Evolutionary conservation across 2,329 filamentous ascomycete species (phyloP), one percentile per base, ranked within the genome.

Genomic region (Beauveria medogensis): DNA sequence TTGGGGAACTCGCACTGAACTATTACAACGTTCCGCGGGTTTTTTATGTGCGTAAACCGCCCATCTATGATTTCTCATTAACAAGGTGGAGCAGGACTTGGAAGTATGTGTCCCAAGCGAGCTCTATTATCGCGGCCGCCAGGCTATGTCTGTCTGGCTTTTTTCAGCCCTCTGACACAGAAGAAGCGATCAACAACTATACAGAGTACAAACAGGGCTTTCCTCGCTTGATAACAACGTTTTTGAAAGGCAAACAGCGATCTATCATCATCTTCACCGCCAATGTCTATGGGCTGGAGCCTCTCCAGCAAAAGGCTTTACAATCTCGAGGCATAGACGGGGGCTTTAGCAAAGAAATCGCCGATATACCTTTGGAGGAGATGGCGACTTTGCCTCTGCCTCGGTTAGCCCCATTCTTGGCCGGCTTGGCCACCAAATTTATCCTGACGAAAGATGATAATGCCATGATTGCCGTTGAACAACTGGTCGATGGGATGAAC

Each of bases 401-500:
- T 18, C 52, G 52, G 5, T 37, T 54, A 22, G 52, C 34, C 16
- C 52, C 52, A 3, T 54, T 43, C 18, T 22, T 54, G 37, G 12
- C 34, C 22, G 40, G 52, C 6, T 22, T 24, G 52, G 20, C 52
- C 20, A 6, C 52, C 20, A 54, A 54, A 5, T 54, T 43, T 14
- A 16, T 54, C 24, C 3, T n/a, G 10, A 56, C 58, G n/a, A 30
- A 43, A 24, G 68, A 70, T 48, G 66, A 65, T 40, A 55, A 64
- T 12, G 65, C 66, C 37, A 66, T 65, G 60, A 71, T 70, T 18
- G 66, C 65, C 1, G 66, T 65, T n/a, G 67, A 69, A 59, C 63
- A 68, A 30, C 65, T 69, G 28, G 64, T 69, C 24, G 69, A 69
- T 47, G 66, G 67, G 18, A 67, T 69, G 66, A 60, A 69, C 54